Evolutionary conservation across 495 filamentous ascomycete genomes (phyloP), one percentile per base, ranked within the genome.

Genomic region (Hyaloscypha hepaticicola): DNA sequence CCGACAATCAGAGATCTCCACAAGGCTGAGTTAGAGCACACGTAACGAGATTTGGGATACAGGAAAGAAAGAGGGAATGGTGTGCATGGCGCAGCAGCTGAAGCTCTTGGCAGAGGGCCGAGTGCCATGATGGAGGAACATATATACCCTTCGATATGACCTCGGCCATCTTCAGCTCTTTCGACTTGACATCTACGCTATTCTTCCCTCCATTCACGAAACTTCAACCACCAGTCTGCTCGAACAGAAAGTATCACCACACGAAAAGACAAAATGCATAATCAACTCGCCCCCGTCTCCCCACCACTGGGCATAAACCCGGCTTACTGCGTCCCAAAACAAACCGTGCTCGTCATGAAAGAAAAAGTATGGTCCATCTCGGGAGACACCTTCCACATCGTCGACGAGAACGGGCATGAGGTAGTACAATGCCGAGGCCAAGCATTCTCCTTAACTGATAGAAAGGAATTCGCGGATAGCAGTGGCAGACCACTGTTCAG

Each of bases 331-430:
- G 74, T 80, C 7, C 72, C 56, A 14, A 73, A 81, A 52, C 69
- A 75, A 38, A 78, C 83, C 59, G 80, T 78, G 1, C 64, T 88
- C 7, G 63, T 82, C 5, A 69, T 88, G 38, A 83, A 78, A 66
- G 85, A 88, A 64, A 82, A 83, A 55, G 72, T 85, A 5, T 65
- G 83, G 53, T 85, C 83, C 21, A 73, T 84, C 26, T 76, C 81
- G 19, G 80, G 82, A 25, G 83, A 87, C 75, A 81, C 76, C 72
- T 87, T 87, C 72, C 78, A 81, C 61, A 70, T 67, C 48, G 61
- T 63, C 24, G 64, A 66, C 57, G 27, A 66, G 48, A 70, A 66
- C 41, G 41, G 33, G 48, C 53, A 60, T 14, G 64, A 61, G 48
- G 60, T 70, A 6, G 50, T 67, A 2, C 60, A 67, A 59, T 70